Base-by-base conservation (phyloP, 495 filamentous ascomycete species). In the Cenococcum geophilum region DNA sequence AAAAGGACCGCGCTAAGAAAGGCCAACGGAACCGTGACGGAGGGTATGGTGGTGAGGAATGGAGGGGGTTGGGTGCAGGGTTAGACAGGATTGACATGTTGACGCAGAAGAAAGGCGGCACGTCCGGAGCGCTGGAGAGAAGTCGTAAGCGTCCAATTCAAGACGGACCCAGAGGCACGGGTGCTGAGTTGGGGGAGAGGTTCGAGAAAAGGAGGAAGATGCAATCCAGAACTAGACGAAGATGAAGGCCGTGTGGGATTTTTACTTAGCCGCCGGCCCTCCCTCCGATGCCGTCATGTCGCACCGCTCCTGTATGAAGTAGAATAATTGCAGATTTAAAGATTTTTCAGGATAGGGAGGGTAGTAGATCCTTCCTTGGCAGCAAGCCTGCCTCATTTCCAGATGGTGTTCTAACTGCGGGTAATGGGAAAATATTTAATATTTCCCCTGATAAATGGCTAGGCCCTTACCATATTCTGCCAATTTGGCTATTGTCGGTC, bases 1-100 rank as follows among this genome's bases (percentile, higher is more conserved):
- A 91, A 80, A 89, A 89, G 77, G 87, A 92, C 21, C 65, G 69
- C 52, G 72, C 75, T 57, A 78, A 79, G 72, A 80, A 83, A 63
- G 76, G 76, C 40, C 73, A 73, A 21, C 77, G 77, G 62, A 68
- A 60, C 25, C 78, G 76, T 49, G 81, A 79, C 65, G 78, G 76
- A 27, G 76, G 78, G 57, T 93, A 85, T 74, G 91, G 89, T 52
- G 91, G 91, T 20, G 91, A 95, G 70, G 90, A 95, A 64, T 92
- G 89, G 86, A 80, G 81, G 47, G 83, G 84, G 4, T 81, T 95
- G 14, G 87, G 84, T 32, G 84, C 87, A 64, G 91, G 89, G 40
- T 79, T 89, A 25, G 88, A 93, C 72, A 77, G 88, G 49, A 89
- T 92, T 69, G 82, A 86, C 59, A 76, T 82, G 58, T 73, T 92